A percentile compares a stretch with the other conserved stretches of the same genome.
These are phyloP conservation scores for Mimosa bimucronata DNA, from an alignment of 306 rosid genomes.

Conservation along the genomic window DNA sequence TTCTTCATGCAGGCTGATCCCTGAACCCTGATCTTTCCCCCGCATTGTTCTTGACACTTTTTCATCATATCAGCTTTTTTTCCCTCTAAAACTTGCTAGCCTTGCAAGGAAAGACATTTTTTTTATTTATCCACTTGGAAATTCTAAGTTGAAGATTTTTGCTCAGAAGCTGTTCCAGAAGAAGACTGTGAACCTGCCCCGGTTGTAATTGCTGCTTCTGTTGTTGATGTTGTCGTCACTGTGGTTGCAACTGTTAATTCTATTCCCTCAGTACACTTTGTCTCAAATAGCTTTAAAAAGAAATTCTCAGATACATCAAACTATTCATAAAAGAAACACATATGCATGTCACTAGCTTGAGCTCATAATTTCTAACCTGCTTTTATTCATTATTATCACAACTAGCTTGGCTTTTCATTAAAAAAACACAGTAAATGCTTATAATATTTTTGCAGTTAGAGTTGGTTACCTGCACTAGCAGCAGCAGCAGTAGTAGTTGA, in stretches of 20 bases:
- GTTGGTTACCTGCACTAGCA: slow-evolving; percentile 47
- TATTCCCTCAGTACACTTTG: slow-evolving; percentile 3
- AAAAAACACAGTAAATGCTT: background rate
- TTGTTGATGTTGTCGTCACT: slow-evolving; percentile 32
- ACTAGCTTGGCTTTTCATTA: background rate
- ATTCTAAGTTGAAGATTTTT: slow-evolving; percentile 52
- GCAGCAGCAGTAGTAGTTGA: slow-evolving; percentile 11
- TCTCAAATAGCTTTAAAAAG: background rate
- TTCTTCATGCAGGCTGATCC: slow-evolving; percentile 10
- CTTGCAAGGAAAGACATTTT: slow-evolving; percentile 41
- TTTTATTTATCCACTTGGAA: slow-evolving; percentile 28
- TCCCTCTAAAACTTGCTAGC: slow-evolving; percentile 32
- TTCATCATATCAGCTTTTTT: slow-evolving; percentile 32
- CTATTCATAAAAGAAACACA: background rate
- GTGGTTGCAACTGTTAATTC: slow-evolving; percentile 52
- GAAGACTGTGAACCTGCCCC: slow-evolving; percentile 52
- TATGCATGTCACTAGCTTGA: background rate
- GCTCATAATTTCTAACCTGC: background rate
- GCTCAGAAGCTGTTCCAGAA: slow-evolving; percentile 52
- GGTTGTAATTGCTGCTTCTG: slow-evolving; percentile 29
- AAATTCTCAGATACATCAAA: background rate
- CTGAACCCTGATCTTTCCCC: slow-evolving; percentile 29
- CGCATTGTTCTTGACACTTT: slow-evolving; percentile 20
- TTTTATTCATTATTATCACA: background rate
- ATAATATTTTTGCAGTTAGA: background rate